Evolutionary conservation across 768 basidiomycete genomes (phyloP).

Genomic region (Astraeus odoratus): DNA sequence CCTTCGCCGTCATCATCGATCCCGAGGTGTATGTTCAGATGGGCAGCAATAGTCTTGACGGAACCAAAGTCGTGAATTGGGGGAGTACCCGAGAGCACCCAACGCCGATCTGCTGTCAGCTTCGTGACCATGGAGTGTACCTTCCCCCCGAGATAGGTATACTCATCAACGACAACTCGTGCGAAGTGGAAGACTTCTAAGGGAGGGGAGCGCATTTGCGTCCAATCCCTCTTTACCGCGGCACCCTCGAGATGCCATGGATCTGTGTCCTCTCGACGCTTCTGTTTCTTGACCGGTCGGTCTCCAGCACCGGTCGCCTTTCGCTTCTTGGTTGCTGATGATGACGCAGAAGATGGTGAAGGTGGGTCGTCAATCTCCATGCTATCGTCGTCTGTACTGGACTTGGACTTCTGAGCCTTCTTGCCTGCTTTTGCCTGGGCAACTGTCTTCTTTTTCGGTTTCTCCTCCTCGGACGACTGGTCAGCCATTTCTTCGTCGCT

Average conservation of each 20-base stretch:
- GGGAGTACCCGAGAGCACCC: conserved; percentile 97
- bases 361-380: conserved; percentile 55
- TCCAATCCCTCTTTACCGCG: conserved; percentile 67
- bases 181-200: conserved; percentile 91
- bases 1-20: conserved; percentile 86
- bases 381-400: conserved; percentile 30
- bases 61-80: conserved; percentile 88
- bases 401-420: conserved; percentile 26
- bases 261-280: conserved; percentile 56
- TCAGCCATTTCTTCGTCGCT: conserved; percentile 21
- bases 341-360: conserved; percentile 28
- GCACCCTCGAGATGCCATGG: conserved; percentile 69
- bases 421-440: conserved; percentile 9
- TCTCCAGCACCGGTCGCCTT: conserved; percentile 31
- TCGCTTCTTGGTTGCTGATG: conserved; percentile 40
- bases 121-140: conserved; percentile 72
- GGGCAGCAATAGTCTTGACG: conserved; percentile 84
- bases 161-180: conserved; percentile 88
- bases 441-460: conserved; percentile 17
- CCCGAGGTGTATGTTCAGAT: conserved; percentile 86
- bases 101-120: conserved; percentile 71
- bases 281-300: conserved; percentile 46
- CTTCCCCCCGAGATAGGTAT: conserved; percentile 84
- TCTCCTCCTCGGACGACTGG: conserved; percentile 20
- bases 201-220: conserved; percentile 72